phyloP scores from a whole-genome alignment of 331 rosid species.

The Malus hybrid region DNA sequence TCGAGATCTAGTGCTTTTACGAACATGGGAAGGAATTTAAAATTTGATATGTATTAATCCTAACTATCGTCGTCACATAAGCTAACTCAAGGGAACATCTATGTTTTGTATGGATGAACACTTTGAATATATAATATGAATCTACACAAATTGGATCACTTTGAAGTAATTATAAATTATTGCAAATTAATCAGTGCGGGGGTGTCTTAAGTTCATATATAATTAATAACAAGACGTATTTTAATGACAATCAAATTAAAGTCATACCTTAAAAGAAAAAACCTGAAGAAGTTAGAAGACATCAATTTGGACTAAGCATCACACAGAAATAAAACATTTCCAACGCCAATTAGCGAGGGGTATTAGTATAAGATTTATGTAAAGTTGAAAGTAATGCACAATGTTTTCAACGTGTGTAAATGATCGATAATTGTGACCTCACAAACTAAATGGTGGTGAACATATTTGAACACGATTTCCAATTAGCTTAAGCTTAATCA shows the following conservation, averaged over 20 bases:
- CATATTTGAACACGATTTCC: too few species aligned
- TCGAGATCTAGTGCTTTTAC: too few species aligned
- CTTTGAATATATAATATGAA: not conserved
- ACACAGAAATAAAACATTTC: not conserved
- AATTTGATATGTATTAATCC: too few species aligned
- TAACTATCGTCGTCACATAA: too few species aligned
- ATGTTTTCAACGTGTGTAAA: too few species aligned
- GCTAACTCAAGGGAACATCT: too few species aligned
- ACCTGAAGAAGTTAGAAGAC: not conserved
- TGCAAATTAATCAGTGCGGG: not conserved
- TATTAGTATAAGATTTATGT: not conserved
- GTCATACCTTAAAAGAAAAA: not conserved
- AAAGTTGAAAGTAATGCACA: too few species aligned
- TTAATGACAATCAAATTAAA: not conserved
- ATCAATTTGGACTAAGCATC: not conserved
- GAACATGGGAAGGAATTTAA: too few species aligned
- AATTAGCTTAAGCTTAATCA: too few species aligned
- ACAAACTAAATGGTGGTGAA: too few species aligned
- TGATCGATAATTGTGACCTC: too few species aligned
- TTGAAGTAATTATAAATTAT: not conserved
- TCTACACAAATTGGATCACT: not conserved
- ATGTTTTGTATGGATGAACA: too few species aligned
- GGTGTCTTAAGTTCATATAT: not conserved
- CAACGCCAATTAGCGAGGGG: not conserved
- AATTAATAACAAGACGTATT: not conserved